These are phyloP conservation scores for Fusarium papillatum DNA, from an alignment of 2,329 filamentous ascomycete species.

Conservation along the genomic window DNA sequence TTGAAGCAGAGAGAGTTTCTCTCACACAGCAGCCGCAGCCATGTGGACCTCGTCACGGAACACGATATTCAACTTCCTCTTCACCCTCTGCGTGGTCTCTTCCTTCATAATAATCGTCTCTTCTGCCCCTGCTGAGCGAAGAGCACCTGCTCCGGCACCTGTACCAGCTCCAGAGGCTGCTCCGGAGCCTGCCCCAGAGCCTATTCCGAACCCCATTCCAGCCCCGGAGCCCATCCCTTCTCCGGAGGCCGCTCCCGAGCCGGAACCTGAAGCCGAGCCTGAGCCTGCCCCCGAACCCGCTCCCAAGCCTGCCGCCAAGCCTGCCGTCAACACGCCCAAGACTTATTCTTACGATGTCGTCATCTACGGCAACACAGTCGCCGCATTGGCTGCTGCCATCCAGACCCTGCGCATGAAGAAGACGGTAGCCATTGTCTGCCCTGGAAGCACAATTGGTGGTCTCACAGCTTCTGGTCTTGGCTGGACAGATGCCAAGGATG, in stretches of 20 bases:
- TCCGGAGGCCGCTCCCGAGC: not conserved
- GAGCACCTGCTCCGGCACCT: not conserved
- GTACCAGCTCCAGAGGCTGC: not conserved
- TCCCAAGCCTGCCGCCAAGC: not conserved
- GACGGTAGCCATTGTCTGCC: constrained; percentile 33
- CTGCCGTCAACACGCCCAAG: not conserved
- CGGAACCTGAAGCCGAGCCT: not conserved
- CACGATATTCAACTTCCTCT: constrained; percentile 8
- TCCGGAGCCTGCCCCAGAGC: not conserved
- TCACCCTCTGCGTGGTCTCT: constrained; percentile 32
- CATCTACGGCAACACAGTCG: constrained; percentile 41
- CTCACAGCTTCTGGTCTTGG: constrained; percentile 36
- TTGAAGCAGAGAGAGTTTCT: not conserved
- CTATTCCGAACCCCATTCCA: not conserved
- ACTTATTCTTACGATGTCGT: constrained; percentile 32
- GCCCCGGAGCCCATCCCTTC: not conserved
- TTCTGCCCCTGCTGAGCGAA: constrained; percentile 21
- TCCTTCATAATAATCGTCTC: constrained; percentile 26
- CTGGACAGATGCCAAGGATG: constrained; percentile 39
- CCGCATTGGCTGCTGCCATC: constrained; percentile 33
- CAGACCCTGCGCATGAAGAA: constrained; percentile 37
- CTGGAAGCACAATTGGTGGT: constrained; percentile 32
- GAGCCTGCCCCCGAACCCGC: not conserved
- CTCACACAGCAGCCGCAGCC: not conserved
- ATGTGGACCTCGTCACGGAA: not conserved